These are phyloP conservation scores for Amanita pseudoporphyria DNA, from an alignment of 768 basidiomycete species.

Conservation along the genomic window DNA sequence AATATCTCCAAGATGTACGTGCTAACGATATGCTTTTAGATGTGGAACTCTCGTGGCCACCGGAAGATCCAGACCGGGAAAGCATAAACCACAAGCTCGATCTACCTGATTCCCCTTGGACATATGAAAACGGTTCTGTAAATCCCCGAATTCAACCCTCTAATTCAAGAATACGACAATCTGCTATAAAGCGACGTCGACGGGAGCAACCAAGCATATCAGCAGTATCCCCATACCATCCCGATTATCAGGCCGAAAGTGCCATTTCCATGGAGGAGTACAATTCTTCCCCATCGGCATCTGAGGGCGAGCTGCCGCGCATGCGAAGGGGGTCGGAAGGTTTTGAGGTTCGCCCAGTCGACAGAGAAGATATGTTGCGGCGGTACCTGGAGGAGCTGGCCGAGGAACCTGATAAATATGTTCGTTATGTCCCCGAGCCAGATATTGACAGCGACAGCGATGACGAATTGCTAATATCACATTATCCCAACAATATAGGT, in stretches of 20 bases:
- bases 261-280: conserved; percentile 19
- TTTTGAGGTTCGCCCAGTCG: conserved; percentile 55
- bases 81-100: conserved; percentile 28
- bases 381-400: conserved; percentile 46
- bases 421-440: conserved; percentile 56
- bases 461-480: background rate
- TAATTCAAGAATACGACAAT: conserved; percentile 30
- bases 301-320: conserved; percentile 18
- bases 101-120: conserved; percentile 69
- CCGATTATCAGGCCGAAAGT: conserved; percentile 43
- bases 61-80: conserved; percentile 46
- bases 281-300: conserved; percentile 20
- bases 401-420: conserved; percentile 51
- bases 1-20: background rate
- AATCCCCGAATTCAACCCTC: conserved; percentile 72
- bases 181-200: conserved; percentile 15
- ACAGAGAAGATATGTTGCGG: conserved; percentile 55
- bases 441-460: conserved; percentile 32
- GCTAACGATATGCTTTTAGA: conserved; percentile 15
- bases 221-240: conserved; percentile 66
- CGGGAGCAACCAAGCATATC: conserved; percentile 27
- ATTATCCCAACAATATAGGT: background rate
- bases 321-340: conserved; percentile 77
- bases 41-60: conserved; percentile 50
- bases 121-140: conserved; percentile 65